These are phyloP conservation scores for Phytophthora kernoviae DNA, from an alignment of 352 stramenopile species.

Conservation along the genomic window DNA sequence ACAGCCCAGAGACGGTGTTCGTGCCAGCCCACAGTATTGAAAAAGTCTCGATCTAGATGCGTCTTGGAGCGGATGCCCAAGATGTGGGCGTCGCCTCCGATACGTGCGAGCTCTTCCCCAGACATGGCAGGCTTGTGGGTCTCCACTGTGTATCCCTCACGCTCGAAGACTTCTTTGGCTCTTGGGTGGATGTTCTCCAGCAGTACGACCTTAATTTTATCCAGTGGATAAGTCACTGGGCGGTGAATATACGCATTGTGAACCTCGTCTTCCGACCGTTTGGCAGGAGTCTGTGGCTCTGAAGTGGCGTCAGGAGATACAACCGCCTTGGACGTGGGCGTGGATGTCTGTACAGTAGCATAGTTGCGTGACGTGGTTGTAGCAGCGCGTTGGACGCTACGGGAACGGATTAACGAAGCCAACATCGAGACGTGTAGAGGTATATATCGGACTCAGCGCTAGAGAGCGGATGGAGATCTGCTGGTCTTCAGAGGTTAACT, in stretches of 20 bases:
- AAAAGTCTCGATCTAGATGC: constrained; percentile 78
- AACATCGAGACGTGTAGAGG: constrained; percentile 37
- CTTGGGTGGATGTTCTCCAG: constrained; percentile 87
- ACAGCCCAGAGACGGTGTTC: constrained; percentile 80
- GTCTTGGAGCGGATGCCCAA: constrained; percentile 86
- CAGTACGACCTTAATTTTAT: constrained; percentile 86
- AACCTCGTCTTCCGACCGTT: constrained; percentile 15
- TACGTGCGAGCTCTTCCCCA: constrained; percentile 69
- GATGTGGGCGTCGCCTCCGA: constrained; percentile 79
- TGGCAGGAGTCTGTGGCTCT: neutral
- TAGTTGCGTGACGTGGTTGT: constrained; percentile 27
- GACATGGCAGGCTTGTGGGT: constrained; percentile 79
- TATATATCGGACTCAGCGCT: neutral
- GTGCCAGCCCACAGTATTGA: constrained; percentile 79
- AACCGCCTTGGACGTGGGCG: constrained; percentile 17
- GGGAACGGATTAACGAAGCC: constrained; percentile 37
- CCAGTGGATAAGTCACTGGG: constrained; percentile 72
- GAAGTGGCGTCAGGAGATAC: constrained; percentile 17
- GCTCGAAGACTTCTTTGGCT: constrained; percentile 76
- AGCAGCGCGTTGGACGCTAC: constrained; percentile 16
- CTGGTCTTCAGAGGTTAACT: too few species aligned
- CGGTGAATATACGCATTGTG: constrained; percentile 57
- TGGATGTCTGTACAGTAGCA: constrained; percentile 41
- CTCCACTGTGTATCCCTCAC: constrained; percentile 78
- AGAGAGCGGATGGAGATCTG: constrained; percentile 26